Percentiles rank a stretch among this genome's conserved stretches.
Evolutionary conservation across 345 rosid species (phyloP).

Genomic region (sweet orange (Citrus sinensis)): DVS_A1.0 CM039167.1:3960501-3961000

Average conservation of each 20-base stretch:
- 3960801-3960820: conserved; percentile 42
- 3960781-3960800: conserved; percentile 18
- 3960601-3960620: background rate
- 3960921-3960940: background rate
- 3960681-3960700: conserved; percentile 37
- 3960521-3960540: background rate
- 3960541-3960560: background rate
- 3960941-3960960: conserved; percentile 12
- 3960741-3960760: conserved; percentile 35
- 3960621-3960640: conserved; percentile 26
- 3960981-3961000: background rate
- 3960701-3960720: conserved; percentile 33
- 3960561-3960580: conserved; percentile 24
- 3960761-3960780: conserved; percentile 10
- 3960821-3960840: conserved; percentile 20
- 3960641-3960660: conserved; percentile 34
- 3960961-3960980: background rate
- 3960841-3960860: conserved; percentile 12
- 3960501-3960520: background rate
- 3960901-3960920: background rate
- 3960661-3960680: conserved; percentile 18
- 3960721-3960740: conserved; percentile 40
- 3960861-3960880: conserved; percentile 25
- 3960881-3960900: conserved; percentile 20
- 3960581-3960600: conserved; percentile 9